Conservation (phyloP, 1,284 basidiomycete species). For the Puccinia hordei region DNA sequence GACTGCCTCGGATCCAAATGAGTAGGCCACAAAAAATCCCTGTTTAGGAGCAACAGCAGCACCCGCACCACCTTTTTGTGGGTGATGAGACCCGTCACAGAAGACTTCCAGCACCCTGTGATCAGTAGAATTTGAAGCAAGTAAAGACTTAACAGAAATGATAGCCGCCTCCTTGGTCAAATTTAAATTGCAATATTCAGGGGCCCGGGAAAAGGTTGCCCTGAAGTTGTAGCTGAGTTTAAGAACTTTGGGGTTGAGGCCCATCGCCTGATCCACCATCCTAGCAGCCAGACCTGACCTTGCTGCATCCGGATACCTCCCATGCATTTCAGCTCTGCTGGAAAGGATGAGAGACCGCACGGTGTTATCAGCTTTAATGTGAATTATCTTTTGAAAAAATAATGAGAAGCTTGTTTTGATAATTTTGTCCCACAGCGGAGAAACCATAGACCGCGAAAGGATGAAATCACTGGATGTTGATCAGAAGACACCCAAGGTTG, state of each 20-base stretch:
- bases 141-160: background rate
- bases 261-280: background rate
- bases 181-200: background rate
- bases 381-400: no score
- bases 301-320: background rate
- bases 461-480: background rate
- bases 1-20: no score
- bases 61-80: background rate
- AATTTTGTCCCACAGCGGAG: background rate
- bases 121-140: background rate
- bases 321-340: background rate
- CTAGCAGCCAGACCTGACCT: background rate
- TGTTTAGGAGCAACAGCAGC: background rate
- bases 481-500: background rate
- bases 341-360: background rate
- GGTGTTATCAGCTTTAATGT: background rate
- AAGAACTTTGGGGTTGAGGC: background rate
- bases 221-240: background rate
- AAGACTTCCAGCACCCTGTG: background rate
- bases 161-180: background rate
- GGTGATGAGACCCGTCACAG: background rate
- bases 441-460: background rate
- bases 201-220: background rate
- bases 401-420: no score
- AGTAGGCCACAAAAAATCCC: background rate